Base-by-base conservation (phyloP, 257 asterid genomes). In the Solanum peruvianum region DNA sequence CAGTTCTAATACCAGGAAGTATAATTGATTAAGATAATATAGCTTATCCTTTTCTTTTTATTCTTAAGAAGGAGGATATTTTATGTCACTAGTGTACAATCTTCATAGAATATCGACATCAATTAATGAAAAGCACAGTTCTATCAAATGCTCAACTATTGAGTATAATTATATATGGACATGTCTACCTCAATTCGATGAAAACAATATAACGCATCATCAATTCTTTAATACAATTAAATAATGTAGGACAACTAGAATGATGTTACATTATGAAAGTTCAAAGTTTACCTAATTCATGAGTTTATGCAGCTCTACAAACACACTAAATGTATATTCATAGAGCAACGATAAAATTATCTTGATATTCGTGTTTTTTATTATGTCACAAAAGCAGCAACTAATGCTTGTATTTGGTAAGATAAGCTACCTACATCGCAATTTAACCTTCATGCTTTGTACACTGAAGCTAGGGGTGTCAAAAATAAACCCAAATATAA, bases 1-100 rank as follows among this genome's bases (percentile, higher is more conserved):
- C n/a, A 2, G 0, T 52, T 11, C 1, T 49, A 15, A 7, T 23
- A 18, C 1, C 0, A 3, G 64, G 4, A n/a, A 56, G 25, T 20
- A 56, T 69, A 29, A 13, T 29, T 69, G 15, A 29, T 69, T 14
- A 29, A 69, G 73, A 67, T 67, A 67, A 37, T 37, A 5, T 0
- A 27, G 6, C 31, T 6, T 3, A 10, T 23, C 2, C 16, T 62
- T 25, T 52, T 66, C 33, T 67, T 27, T 27, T 67, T 27, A 3
- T 25, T 67, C 13, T 67, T 67, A 67, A 67, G 21, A 1, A 14
- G 23, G 1, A 1, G 1, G 41, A 29, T 18, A 9, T 21, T 47
- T 31, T 14, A 14, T 69, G 42, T 69, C 39, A 69, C 76, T 31
- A 31, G 11, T 31, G 76, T 69, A 69, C 76, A 15, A 67, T 67